Base-by-base conservation (phyloP, 2,329 filamentous ascomycete genomes). In the Xylaria sp. region DNA sequence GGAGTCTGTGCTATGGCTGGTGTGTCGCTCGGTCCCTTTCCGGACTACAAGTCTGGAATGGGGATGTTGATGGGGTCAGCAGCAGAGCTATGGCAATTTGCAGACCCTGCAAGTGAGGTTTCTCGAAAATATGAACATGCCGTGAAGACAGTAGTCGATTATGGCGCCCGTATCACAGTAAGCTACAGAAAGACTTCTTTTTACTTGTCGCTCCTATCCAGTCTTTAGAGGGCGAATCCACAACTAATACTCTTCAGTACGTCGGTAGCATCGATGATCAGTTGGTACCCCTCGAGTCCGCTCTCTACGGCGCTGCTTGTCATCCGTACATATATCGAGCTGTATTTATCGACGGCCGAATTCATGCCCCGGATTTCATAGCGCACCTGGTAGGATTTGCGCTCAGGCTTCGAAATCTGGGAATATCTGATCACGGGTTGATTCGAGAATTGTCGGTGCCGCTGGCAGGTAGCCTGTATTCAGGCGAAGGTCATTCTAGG, bases 251-350 rank as follows among this genome's bases (percentile, higher is more conserved):
- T 71, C 36, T 13, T 20, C 63, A 77, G 0, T 98, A 94, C 78
- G 87, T 97, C 68, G 95, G 95, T 63, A 98, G 94, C 80, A 97
- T 99, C 61, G 96, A 99, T 79, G 96, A 99, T 80, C 96, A 99
- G 80, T 85, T 99, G 2, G 94, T 99, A 15, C 95, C 94, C 3
- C 85, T 99, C 78, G 95, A 98, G 89, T 98, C 94, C 2, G 94
- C 95, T 18, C 89, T 96, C 0, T 97, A 97, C 80, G 92, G 93
- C 0, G 92, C 92, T 0, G 90, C 94, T 3, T 90, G 89, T 23
- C 96, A 99, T 76, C 96, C 96, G 0, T 94, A 98, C 79, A 95
- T 98, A 67, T 97, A 94, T 79, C 91, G 96, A 33, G 93, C 94
- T n/a, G 94, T 97, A 18, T 98, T 98, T 78, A 92, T 99, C 63